phyloP scores from a whole-genome alignment of 345 rosid species.

The Microthlaspi erraticum region DNA sequence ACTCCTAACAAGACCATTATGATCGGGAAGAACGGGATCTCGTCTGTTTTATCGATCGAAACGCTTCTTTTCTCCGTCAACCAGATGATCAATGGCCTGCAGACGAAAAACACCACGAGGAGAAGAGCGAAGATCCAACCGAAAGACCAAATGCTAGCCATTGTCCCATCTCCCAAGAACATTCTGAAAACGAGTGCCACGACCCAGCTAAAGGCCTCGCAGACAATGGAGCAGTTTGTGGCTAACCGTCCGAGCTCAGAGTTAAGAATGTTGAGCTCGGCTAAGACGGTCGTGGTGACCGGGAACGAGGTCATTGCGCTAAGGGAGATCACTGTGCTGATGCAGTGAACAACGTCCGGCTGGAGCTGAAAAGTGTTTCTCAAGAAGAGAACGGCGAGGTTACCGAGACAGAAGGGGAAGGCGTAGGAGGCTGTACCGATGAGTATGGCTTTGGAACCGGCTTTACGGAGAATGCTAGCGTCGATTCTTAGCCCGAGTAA shows the following conservation, averaged over 20 bases:
- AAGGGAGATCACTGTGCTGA: slow-evolving; percentile 38
- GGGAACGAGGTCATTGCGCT: slow-evolving; percentile 46
- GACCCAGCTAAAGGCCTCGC: slow-evolving; percentile 37
- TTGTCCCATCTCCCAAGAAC: slow-evolving; percentile 13
- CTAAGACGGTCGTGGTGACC: slow-evolving; percentile 44
- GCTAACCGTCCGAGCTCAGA: slow-evolving; percentile 49
- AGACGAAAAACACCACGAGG: background rate
- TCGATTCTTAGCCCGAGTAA: slow-evolving; percentile 44
- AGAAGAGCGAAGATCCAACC: slow-evolving; percentile 16
- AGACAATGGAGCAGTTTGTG: slow-evolving; percentile 46
- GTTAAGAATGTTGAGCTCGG: slow-evolving; percentile 46
- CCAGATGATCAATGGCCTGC: slow-evolving; percentile 44
- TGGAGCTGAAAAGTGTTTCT: slow-evolving; percentile 23
- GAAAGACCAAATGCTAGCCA: slow-evolving; percentile 33
- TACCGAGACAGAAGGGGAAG: slow-evolving; percentile 39
- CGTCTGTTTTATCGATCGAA: slow-evolving; percentile 13
- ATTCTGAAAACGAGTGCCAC: slow-evolving; percentile 31
- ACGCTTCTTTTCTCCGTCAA: slow-evolving; percentile 34
- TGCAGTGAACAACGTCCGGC: slow-evolving; percentile 17
- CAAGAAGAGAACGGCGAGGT: slow-evolving; percentile 32
- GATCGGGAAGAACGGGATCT: slow-evolving; percentile 41
- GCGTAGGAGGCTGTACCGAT: slow-evolving; percentile 42
- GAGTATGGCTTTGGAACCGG: slow-evolving; percentile 42
- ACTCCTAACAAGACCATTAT: slow-evolving; percentile 22
- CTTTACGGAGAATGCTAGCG: slow-evolving; percentile 42